Percentiles rank a stretch among this genome's conserved stretches.
phyloP scores from a whole-genome alignment of 805 yeast species.

The Torulaspora microellipsoides region DNA sequence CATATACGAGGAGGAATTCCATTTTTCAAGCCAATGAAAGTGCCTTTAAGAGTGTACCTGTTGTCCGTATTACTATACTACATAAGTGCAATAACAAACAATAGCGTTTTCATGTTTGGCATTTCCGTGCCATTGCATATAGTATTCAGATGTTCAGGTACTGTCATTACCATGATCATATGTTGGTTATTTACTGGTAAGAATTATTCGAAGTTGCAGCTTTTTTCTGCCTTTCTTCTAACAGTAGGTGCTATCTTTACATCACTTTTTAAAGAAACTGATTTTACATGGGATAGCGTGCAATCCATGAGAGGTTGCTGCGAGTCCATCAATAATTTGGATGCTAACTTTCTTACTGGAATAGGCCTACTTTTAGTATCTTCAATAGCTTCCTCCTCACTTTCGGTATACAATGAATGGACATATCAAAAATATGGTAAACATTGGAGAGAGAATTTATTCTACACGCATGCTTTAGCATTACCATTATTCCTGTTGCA shows the following conservation, averaged over 20 bases:
- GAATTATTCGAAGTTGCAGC: conserved; percentile 43
- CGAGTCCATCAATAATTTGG: neutral
- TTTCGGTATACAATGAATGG: conserved; percentile 54
- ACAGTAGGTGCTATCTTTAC: conserved; percentile 52
- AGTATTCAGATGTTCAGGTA: conserved; percentile 59
- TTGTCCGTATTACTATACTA: conserved; percentile 49
- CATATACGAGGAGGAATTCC: conserved; percentile 31
- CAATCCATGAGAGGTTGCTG: neutral
- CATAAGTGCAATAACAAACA: conserved; percentile 49
- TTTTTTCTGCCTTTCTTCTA: conserved; percentile 47
- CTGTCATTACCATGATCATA: conserved; percentile 54
- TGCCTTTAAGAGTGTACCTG: conserved; percentile 44
- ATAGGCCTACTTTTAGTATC: conserved; percentile 38
- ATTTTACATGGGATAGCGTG: conserved; percentile 16
- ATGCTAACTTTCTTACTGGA: conserved; percentile 23
- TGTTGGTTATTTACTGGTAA: conserved; percentile 47
- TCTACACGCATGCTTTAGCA: conserved; percentile 54
- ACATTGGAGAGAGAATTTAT: conserved; percentile 62
- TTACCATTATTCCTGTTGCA: conserved; percentile 49
- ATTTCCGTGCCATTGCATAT: conserved; percentile 66
- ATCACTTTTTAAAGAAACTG: conserved; percentile 32
- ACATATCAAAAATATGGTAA: conserved; percentile 48
- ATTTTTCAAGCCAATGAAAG: conserved; percentile 33
- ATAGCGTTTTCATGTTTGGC: conserved; percentile 51
- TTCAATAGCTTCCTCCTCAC: conserved; percentile 47